phyloP scores from a whole-genome alignment of 768 basidiomycete species.

The Lactifluus echinatus region DNA sequence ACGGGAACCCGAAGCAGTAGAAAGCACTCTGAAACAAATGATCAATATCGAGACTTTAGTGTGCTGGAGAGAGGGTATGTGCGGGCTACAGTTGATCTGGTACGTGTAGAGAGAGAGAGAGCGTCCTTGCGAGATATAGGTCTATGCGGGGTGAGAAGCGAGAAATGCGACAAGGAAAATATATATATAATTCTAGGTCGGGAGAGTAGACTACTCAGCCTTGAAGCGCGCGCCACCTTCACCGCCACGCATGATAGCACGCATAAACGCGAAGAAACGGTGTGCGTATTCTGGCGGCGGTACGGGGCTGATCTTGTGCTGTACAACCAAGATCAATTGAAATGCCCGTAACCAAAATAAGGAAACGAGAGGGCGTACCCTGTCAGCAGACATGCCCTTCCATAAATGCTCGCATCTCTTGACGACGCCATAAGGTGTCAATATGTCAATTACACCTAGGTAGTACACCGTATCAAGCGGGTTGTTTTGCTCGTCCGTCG shows the following conservation, averaged over 20 bases:
- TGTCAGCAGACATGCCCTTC: conserved; percentile 83
- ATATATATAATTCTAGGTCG: no score
- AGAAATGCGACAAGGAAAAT: not conserved
- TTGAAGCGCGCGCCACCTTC: conserved; percentile 51
- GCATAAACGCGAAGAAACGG: conserved; percentile 84
- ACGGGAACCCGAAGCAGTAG: not conserved
- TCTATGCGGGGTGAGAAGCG: not conserved
- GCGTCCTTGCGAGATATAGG: not conserved
- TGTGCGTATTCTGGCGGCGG: conserved; percentile 81
- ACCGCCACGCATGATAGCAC: conserved; percentile 76
- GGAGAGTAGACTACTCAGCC: conserved; percentile 26
- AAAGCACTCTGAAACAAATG: conserved; percentile 1
- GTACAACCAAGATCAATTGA: conserved; percentile 2
- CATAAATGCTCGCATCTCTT: conserved; percentile 88
- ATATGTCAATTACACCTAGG: conserved; percentile 92
- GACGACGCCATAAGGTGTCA: conserved; percentile 72
- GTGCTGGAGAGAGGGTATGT: not conserved
- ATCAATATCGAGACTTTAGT: conserved; percentile 9
- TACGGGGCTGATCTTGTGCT: conserved; percentile 96
- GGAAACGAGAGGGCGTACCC: conserved; percentile 48
- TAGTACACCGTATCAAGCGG: conserved; percentile 79
- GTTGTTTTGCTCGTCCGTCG: conserved; percentile 80
- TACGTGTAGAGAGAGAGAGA: not conserved
- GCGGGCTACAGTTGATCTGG: conserved; percentile 7
- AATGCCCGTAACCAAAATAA: not conserved